Base-by-base conservation (phyloP, 495 filamentous ascomycete genomes). In the Amorphotheca resinae region DNA sequence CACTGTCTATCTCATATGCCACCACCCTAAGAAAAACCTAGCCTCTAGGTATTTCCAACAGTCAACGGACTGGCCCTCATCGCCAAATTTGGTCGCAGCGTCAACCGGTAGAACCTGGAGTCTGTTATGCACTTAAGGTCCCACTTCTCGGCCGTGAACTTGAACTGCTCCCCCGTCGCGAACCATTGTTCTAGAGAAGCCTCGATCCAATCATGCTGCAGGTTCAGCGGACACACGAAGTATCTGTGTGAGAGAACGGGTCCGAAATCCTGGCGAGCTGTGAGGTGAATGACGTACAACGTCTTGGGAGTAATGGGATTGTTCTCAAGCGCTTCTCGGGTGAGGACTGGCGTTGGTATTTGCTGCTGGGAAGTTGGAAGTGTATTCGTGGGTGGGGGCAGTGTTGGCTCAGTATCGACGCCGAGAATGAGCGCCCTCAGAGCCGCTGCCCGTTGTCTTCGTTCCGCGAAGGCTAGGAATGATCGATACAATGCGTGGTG, bases 191-290 rank as follows among this genome's bases (percentile, higher is more conserved):
- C 30, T 16, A 37, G 45, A 2, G 42, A 22, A 2, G 51, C 38
- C 40, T 55, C 52, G 11, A 33, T 25, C 52, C 52, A 55, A 31
- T 52, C 43, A 21, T 46, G 20, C 21, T 55, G 2, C 1, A 51
- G 21, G 23, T 39, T 31, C 21, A 18, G 16, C 11, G 52, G 52
- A n/a, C 30, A 44, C 0, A 37, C 45, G 38, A 51, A 50, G 36
- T 55, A 55, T 14, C 52, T 40, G 36, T 55, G 52, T 3, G 52
- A 55, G 20, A 41, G 41, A 7, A 47, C 49, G 3, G 45, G 45
- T 0, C 52, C 52, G 34, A 46, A 55, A 23, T 55, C 49, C 3
- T 41, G 17, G 9, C 52, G 52, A 36, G 45, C 40, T 9, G 38
- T 42, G 2, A 55, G 12, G 25, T 51, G 48, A 12, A 51, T 49